A percentile compares a stretch with the other conserved stretches of the same genome.
Conservation (phyloP, 163 green algal genomes). For the Chlamydomonas reinhardtii region DNA sequence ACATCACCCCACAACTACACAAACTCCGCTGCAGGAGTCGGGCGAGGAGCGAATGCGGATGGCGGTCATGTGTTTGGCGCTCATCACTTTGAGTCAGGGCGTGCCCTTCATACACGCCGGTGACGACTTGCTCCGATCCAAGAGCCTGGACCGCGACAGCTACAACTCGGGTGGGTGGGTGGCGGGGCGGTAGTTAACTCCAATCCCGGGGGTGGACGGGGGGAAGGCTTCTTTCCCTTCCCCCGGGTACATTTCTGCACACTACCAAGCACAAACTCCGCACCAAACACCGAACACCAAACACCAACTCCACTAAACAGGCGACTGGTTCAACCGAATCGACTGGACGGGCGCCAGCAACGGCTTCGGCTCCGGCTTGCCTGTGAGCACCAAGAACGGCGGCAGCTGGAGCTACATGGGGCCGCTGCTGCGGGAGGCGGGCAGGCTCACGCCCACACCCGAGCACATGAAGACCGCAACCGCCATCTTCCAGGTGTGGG, state of each 20-base stretch:
- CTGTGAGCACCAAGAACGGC: conserved; percentile 82
- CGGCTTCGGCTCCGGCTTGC: conserved; percentile 85
- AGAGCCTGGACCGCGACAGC: conserved; percentile 89
- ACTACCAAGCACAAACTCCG: not conserved
- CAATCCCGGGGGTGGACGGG: not conserved
- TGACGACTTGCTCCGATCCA: conserved; percentile 90
- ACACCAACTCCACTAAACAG: conserved; percentile 34
- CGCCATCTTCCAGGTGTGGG: conserved; percentile 46
- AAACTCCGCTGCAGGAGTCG: conserved; percentile 48
- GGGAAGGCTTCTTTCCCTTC: too few relatives aligned
- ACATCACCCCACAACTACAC: too few relatives aligned
- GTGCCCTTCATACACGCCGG: conserved; percentile 88
- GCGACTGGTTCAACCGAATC: conserved; percentile 87
- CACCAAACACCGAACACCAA: not conserved
- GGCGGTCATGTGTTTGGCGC: conserved; percentile 69
- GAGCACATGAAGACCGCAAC: conserved; percentile 69
- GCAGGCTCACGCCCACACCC: conserved; percentile 65
- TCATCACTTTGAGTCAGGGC: conserved; percentile 78
- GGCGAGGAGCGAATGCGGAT: conserved; percentile 75
- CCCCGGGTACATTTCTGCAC: too few relatives aligned
- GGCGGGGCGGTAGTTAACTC: not conserved
- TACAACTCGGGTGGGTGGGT: conserved; percentile 84
- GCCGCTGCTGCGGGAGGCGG: conserved; percentile 71
- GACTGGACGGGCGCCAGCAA: conserved; percentile 79
- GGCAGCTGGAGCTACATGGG: conserved; percentile 70